Percentiles rank a stretch among this genome's conserved stretches.
Conservation (phyloP, 306 rosid species). For the Sicyos baderoa region DNA sequence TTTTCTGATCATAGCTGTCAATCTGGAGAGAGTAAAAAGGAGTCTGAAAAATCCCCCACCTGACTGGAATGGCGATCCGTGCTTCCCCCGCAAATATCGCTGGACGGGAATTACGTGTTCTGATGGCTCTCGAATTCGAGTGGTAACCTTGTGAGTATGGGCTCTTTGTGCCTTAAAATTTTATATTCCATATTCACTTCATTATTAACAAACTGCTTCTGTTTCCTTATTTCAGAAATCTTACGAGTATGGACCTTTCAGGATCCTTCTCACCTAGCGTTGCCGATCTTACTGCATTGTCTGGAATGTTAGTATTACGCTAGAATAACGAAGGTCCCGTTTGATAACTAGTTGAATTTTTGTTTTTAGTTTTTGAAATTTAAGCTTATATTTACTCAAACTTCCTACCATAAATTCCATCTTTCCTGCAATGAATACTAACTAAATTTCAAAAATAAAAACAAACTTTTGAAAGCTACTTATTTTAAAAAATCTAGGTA, state of each 20-base stretch:
- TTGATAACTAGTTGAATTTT: no score
- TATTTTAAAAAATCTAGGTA: no score
- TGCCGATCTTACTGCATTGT: constrained; percentile 78
- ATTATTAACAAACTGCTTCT: constrained; percentile 24
- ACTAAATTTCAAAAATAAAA: no score
- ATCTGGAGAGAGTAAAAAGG: constrained; percentile 41
- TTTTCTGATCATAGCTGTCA: constrained; percentile 47
- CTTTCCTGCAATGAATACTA: no score
- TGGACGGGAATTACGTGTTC: constrained; percentile 93
- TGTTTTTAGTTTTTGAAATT: no score
- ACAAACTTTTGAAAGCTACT: no score
- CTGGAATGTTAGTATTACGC: constrained; percentile 48
- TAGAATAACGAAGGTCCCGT: no score
- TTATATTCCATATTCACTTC: constrained; percentile 18
- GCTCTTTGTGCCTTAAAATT: constrained; percentile 6
- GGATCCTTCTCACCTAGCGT: constrained; percentile 65
- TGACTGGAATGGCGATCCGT: constrained; percentile 93
- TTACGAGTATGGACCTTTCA: constrained; percentile 72
- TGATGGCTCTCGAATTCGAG: constrained; percentile 52
- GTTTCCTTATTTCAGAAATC: constrained; percentile 51
- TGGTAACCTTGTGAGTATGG: constrained; percentile 61
- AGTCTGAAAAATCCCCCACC: constrained; percentile 54
- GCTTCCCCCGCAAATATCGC: constrained; percentile 53
- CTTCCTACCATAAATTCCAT: no score
- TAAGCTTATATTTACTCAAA: no score